Evolutionary conservation across 148 eudicot genomes (phyloP).

Genomic region (Spergularia bocconei): DNA sequence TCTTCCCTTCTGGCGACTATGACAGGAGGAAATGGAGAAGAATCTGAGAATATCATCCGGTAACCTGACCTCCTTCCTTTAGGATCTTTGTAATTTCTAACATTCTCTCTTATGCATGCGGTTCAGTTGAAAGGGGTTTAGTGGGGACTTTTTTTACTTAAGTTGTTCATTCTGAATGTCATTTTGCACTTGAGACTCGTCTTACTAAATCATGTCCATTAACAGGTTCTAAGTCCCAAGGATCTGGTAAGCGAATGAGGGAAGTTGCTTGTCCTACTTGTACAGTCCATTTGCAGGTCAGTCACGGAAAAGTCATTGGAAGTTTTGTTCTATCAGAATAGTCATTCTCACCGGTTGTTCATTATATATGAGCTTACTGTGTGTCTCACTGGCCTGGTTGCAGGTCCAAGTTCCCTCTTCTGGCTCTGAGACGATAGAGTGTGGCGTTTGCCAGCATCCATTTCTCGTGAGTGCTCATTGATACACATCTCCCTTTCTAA

Average conservation of each 20-base stretch:
- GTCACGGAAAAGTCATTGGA: background rate
- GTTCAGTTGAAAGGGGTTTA: background rate
- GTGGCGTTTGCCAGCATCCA: constrained; percentile 97
- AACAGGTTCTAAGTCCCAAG: constrained; percentile 60
- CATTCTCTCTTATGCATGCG: background rate
- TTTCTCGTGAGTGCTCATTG: constrained; percentile 76
- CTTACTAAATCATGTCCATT: background rate
- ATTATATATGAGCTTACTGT: background rate
- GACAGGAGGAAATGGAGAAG: constrained; percentile 92
- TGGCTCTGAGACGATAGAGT: constrained; percentile 94
- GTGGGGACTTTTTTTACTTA: background rate
- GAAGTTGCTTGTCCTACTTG: constrained; percentile 99
- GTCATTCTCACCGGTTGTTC: background rate
- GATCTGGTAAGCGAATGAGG: constrained; percentile 68
- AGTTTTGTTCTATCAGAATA: background rate
- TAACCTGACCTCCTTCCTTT: constrained; percentile 26
- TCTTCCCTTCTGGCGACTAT: constrained; percentile 7
- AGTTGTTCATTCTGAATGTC: background rate
- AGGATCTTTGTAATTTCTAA: background rate
- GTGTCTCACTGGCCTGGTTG: background rate
- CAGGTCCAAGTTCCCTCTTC: constrained; percentile 93
- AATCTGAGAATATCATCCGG: constrained; percentile 75
- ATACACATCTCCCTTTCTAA: constrained; percentile 12
- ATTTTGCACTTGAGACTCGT: background rate
- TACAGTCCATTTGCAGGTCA: constrained; percentile 95